Conservation (phyloP, 345 rosid species). For the Trapa incisa region DNA sequence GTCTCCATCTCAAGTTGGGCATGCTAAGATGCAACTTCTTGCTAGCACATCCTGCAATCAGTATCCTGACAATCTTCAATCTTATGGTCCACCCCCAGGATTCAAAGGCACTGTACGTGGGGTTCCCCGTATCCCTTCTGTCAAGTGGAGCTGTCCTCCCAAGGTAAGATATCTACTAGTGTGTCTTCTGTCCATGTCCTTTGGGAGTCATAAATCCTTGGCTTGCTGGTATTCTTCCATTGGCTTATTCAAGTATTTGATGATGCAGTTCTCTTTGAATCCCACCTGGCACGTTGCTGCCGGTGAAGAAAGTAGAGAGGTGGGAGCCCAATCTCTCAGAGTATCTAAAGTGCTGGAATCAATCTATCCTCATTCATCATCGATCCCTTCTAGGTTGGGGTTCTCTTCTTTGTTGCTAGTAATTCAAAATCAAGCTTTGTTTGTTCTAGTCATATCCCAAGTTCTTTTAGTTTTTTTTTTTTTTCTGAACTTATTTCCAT, state of each 20-base stretch:
- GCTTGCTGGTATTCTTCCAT: not conserved
- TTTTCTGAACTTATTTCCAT: not conserved
- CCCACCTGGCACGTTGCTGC: slow-evolving; percentile 28
- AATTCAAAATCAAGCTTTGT: not conserved
- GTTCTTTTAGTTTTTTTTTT: not conserved
- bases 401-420: not conserved
- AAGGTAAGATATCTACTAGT: not conserved
- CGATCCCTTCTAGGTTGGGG: slow-evolving; percentile 37
- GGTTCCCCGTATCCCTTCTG: not conserved
- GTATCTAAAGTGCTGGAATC: slow-evolving; percentile 38
- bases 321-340: slow-evolving; percentile 25
- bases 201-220: not conserved
- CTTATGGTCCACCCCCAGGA: not conserved
- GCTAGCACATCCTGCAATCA: not conserved
- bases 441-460: not conserved
- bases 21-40: not conserved
- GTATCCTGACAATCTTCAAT: not conserved
- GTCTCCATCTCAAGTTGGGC: slow-evolving; percentile 3
- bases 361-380: slow-evolving; percentile 31
- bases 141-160: slow-evolving; percentile 4
- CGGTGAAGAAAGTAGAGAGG: slow-evolving; percentile 51
- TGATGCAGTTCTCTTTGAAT: slow-evolving; percentile 24
- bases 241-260: not conserved
- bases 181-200: not conserved
- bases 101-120: not conserved